These are phyloP conservation scores for Tardiomyces depauwii DNA, from an alignment of 1,139 yeast species.

Conservation along the genomic window DNA sequence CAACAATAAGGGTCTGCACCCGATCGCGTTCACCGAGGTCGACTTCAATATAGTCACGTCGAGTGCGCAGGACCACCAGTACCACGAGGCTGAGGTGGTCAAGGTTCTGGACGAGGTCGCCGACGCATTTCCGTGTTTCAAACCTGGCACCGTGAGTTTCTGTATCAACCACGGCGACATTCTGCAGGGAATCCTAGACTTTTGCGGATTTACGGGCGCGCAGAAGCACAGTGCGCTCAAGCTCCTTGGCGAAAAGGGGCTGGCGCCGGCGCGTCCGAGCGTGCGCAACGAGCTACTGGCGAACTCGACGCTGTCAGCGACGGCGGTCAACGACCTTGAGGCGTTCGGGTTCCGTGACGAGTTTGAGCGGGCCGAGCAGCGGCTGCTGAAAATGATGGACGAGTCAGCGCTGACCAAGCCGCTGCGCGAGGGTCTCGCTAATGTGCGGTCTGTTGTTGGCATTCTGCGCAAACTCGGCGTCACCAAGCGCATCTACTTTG, in stretches of 20 bases:
- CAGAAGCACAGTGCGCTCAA: conserved; percentile 54
- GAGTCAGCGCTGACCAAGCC: conserved; percentile 57
- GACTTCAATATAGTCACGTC: conserved; percentile 72
- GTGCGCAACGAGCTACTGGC: conserved; percentile 54
- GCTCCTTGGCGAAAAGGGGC: conserved; percentile 64
- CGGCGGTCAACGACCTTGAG: conserved; percentile 72
- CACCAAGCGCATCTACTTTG: conserved; percentile 35
- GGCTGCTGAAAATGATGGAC: conserved; percentile 57
- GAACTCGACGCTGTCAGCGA: conserved; percentile 66
- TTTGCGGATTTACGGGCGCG: conserved; percentile 65
- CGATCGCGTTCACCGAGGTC: conserved; percentile 67
- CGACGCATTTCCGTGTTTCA: conserved; percentile 52
- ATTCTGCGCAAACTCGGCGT: conserved; percentile 52
- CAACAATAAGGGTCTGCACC: conserved; percentile 51
- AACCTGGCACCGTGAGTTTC: conserved; percentile 41
- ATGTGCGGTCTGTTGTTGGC: conserved; percentile 45
- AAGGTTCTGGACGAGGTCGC: conserved; percentile 71
- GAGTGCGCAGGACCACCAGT: conserved; percentile 23
- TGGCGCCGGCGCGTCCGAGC: conserved; percentile 55
- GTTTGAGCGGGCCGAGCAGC: conserved; percentile 49
- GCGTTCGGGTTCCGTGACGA: conserved; percentile 66
- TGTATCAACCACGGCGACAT: conserved; percentile 74
- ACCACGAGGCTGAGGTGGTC: conserved; percentile 78
- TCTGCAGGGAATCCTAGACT: conserved; percentile 61
- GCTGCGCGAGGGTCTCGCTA: conserved; percentile 51